Base-by-base conservation (phyloP, 163 green algal genomes). In the Scenedesmus sp. region DNA sequence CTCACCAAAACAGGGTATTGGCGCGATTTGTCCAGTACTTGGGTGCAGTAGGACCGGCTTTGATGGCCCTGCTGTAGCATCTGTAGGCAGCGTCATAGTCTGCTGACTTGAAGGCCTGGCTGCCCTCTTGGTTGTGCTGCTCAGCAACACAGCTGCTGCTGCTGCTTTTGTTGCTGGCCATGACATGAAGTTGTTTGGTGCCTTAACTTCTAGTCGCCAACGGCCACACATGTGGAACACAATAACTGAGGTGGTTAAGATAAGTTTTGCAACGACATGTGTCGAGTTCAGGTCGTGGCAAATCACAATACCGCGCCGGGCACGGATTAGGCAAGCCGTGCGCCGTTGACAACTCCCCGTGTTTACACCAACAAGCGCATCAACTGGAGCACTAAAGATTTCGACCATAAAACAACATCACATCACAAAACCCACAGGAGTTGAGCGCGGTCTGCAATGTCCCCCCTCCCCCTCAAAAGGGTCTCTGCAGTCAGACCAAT, bases 61-160 rank as follows among this genome's bases (percentile, higher is more conserved):
- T 76, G 65, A 76, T 76, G 30, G 65, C 65, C 65, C 30, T 76
- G 65, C 65, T 76, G 65, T 76, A 76, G 65, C 65, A 76, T 24
- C 65, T 76, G 65, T 76, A 76, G 30, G 65, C 65, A 40, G 65
- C 40, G 65, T 76, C 65, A 7, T 76, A 76, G 18, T 76, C 65
- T 76, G 0, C 9, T 10, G 30, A 40, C 7, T 76, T 42, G 1
- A 76, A 76, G 6, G 65, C 65, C 30, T 76, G 30, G 30, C 65
- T 76, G 65, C 65, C 26, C 2, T 76, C 65, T 16, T 37, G 6
- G 65, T 76, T 76, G 65, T 76, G 65, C 65, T 76, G 65, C 65
- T 76, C 65, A 76, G 65, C 65, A 40, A 10, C 56, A 70, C 56
- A 76, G 65, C 65, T 40, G 65, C 65, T 76, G 30, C 30, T 40